Conservation (phyloP, 768 basidiomycete species). For the Amylocystis lapponica region DNA sequence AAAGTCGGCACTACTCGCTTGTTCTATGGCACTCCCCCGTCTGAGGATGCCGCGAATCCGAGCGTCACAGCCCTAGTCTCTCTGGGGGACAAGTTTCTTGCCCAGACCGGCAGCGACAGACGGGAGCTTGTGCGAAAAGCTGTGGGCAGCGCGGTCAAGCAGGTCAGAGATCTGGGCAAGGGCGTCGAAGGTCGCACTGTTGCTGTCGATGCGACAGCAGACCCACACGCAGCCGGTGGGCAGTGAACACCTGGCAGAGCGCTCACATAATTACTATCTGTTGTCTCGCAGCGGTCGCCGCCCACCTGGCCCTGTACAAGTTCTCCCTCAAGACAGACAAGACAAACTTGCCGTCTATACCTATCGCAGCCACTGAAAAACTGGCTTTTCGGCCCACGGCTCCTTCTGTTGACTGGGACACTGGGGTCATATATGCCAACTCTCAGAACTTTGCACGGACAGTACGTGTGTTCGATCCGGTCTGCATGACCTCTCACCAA, state of each 20-base stretch:
- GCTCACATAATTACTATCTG: slow-evolving; percentile 3
- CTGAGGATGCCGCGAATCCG: slow-evolving; percentile 2
- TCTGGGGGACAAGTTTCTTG: slow-evolving; percentile 14
- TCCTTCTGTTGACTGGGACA: slow-evolving; percentile 46
- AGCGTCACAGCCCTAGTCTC: slow-evolving; percentile 20
- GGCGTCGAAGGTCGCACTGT: slow-evolving; percentile 49
- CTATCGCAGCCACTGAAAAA: too few species aligned
- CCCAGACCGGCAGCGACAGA: slow-evolving; percentile 29
- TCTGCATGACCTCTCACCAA: too few species aligned
- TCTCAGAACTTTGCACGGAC: slow-evolving; percentile 80
- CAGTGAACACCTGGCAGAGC: neutral
- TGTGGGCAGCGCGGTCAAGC: slow-evolving; percentile 68
- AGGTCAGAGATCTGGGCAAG: slow-evolving; percentile 52
- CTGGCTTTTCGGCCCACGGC: slow-evolving; percentile 40
- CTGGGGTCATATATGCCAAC: slow-evolving; percentile 65
- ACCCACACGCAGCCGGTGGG: slow-evolving; percentile 77
- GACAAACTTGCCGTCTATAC: slow-evolving; percentile 43
- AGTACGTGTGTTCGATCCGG: slow-evolving; percentile 42
- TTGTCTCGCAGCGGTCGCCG: slow-evolving; percentile 56
- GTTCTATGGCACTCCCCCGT: slow-evolving; percentile 41
- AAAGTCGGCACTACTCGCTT: slow-evolving; percentile 59
- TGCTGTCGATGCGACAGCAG: slow-evolving; percentile 53
- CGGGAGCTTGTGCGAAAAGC: slow-evolving; percentile 68
- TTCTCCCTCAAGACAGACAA: slow-evolving; percentile 80
- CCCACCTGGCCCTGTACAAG: slow-evolving; percentile 68